Evolutionary conservation across 441 rosid genomes (phyloP), one percentile per base, ranked within the genome.

Genomic region (Arabidopsis hybrid): DNA sequence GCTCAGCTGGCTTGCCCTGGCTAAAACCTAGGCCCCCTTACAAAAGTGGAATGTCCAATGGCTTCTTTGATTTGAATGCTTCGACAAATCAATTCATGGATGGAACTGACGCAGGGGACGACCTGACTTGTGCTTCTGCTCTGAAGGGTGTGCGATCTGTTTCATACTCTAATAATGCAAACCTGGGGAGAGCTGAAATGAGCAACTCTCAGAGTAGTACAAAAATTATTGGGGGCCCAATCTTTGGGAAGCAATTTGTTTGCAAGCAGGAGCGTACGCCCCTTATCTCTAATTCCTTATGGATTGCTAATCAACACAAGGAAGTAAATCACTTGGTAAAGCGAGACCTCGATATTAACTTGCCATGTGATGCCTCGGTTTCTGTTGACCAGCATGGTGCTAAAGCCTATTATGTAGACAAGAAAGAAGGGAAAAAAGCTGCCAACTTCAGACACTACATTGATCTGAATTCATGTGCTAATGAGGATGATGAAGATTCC

Each of bases 401-500:
- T 40, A 78, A 85, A 81, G 67, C 52, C 36, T 47, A 14, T 42
- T 72, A 65, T 7, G 13, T 63, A 34, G 76, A 80, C 65, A 83
- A 81, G 72, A 80, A 74, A 73, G 67, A 63, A n/a, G 88, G 77
- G 52, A 70, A 49, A 10, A 82, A 71, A 56, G 73, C 72, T 13
- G 65, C 82, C 64, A 73, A 75, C 73, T 65, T 46, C 57, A 82
- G 91, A 71, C 86, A 70, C 78, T 79, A 81, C 52, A 86, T 95
- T 74, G 99, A 95, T 84, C 77, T 95, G 86, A 95, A 95, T 76
- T 83, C 78, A 7, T 84, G 89, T 71, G 57, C 85, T 61, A 82
- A 73, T 26, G 97, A 92, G 77, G 97, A 87, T 58, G 78, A 43
- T 79, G 99, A 85, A 77, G 82, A 79, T 78, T 76, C 86, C 53